phyloP scores from a whole-genome alignment of 192 early-diverging fungal genomes.

The Kappamyces sp. region DNA sequence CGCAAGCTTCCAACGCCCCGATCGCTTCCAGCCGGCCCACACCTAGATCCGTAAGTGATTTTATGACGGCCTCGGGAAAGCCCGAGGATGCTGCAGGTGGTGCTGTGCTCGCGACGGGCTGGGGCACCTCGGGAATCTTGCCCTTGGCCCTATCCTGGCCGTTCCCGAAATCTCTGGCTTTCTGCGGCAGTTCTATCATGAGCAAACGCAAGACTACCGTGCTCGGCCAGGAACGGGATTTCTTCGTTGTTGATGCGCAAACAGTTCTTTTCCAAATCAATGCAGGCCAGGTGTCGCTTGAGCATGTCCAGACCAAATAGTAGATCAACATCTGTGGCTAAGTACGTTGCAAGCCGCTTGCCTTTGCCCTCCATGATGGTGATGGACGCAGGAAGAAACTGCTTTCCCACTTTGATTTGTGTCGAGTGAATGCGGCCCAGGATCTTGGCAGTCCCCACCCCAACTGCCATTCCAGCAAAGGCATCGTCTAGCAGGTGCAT shows the following conservation, averaged over 20 bases:
- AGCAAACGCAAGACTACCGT: slow-evolving; percentile 41
- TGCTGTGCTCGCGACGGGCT: slow-evolving; percentile 18
- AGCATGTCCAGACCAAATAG: slow-evolving; percentile 97
- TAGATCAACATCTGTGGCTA: slow-evolving; percentile 60
- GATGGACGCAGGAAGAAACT: slow-evolving; percentile 80
- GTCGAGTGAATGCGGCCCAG: slow-evolving; percentile 90
- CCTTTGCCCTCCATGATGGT: slow-evolving; percentile 85
- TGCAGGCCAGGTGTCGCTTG: slow-evolving; percentile 75
- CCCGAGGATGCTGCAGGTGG: slow-evolving; percentile 22
- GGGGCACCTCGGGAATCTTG: slow-evolving; percentile 27
- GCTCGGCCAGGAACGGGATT: slow-evolving; percentile 85
- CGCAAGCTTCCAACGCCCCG: slow-evolving; percentile 64
- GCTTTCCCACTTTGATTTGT: slow-evolving; percentile 72
- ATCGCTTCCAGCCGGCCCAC: slow-evolving; percentile 74
- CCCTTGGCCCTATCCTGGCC: slow-evolving; percentile 15
- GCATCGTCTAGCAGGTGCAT: slow-evolving; percentile 84
- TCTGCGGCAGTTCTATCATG: slow-evolving; percentile 3
- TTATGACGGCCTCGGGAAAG: slow-evolving; percentile 65
- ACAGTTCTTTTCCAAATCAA: slow-evolving; percentile 78
- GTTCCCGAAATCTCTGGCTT: not conserved
- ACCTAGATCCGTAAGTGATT: slow-evolving; percentile 70
- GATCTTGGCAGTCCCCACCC: slow-evolving; percentile 96
- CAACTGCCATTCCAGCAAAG: slow-evolving; percentile 83
- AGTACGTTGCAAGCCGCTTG: too few relatives aligned
- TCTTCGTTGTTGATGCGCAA: slow-evolving; percentile 73